Evolutionary conservation across 202 grass and related monocot genomes (phyloP).

Genomic region (Dendrocalamus latiflorus): DNA sequence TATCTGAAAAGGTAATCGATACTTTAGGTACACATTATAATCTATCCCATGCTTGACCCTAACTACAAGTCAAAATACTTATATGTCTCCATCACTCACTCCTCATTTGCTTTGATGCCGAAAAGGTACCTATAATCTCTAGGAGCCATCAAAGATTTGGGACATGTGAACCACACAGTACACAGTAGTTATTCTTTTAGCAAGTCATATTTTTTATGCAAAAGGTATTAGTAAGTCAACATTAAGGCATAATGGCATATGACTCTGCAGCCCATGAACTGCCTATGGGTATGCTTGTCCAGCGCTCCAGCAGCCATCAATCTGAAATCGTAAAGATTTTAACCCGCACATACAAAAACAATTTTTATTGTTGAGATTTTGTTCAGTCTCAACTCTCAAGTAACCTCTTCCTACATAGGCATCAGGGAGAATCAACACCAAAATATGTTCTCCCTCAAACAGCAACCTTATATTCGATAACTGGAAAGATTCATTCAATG

Average conservation of each 20-base stretch:
- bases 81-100: conserved; percentile 1
- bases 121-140: conserved; percentile 3
- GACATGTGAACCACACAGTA: conserved; percentile 17
- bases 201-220: not conserved
- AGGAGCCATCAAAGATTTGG: not conserved
- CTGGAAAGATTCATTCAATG: conserved; percentile 23
- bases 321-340: conserved; percentile 11
- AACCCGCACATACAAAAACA: not conserved
- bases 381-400: not conserved
- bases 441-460: not conserved
- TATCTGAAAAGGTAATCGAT: conserved; percentile 18
- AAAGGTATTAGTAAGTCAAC: conserved; percentile 18
- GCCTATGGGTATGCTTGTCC: not conserved
- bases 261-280: not conserved
- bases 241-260: conserved; percentile 6
- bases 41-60: too few species aligned
- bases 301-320: not conserved
- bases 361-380: conserved; percentile 16
- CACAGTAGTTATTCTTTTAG: not conserved
- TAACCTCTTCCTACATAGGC: not conserved
- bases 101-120: not conserved
- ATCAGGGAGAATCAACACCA: not conserved
- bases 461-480: too few species aligned
- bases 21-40: too few species aligned
- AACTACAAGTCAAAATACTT: conserved; percentile 4